These are phyloP conservation scores for Sclerotinia borealis DNA, from an alignment of 2,329 filamentous ascomycete genomes.

Conservation along the genomic window DNA sequence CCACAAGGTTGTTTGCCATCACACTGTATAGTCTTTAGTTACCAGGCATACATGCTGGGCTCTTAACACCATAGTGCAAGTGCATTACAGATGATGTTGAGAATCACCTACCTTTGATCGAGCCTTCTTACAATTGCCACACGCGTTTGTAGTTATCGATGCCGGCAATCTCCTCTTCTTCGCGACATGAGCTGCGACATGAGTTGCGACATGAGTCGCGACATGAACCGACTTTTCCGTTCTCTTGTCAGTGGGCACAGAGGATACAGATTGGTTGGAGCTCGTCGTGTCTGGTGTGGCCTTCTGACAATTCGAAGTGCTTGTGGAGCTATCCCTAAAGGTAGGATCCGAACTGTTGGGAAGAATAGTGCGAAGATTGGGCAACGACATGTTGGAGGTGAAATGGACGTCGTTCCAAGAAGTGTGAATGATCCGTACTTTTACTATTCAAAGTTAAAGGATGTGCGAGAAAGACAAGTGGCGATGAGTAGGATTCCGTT, in stretches of 20 bases:
- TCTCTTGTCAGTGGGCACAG: background rate
- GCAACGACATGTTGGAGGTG: background rate
- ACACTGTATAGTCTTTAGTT: constrained; percentile 23
- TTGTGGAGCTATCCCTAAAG: background rate
- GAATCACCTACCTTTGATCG: constrained; percentile 28
- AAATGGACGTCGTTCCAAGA: background rate
- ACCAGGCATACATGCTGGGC: background rate
- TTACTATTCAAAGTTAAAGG: too few relatives aligned
- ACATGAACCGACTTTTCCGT: background rate
- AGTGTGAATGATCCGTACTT: background rate
- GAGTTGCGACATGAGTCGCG: too few relatives aligned
- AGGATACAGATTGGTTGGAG: background rate
- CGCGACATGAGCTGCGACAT: too few relatives aligned
- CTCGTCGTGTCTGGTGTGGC: background rate
- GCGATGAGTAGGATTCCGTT: background rate
- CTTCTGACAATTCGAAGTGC: background rate
- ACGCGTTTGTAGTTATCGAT: background rate
- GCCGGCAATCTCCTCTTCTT: background rate
- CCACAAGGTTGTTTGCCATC: constrained; percentile 33
- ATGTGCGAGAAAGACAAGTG: background rate
- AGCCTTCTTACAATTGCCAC: background rate
- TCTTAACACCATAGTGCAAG: background rate
- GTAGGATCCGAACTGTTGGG: background rate
- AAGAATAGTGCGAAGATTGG: background rate
- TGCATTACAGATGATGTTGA: background rate